A percentile compares a stretch with the other conserved stretches of the same genome.
phyloP scores from a whole-genome alignment of 2,329 filamentous ascomycete species.

The Bipolaris zeicola region DNA sequence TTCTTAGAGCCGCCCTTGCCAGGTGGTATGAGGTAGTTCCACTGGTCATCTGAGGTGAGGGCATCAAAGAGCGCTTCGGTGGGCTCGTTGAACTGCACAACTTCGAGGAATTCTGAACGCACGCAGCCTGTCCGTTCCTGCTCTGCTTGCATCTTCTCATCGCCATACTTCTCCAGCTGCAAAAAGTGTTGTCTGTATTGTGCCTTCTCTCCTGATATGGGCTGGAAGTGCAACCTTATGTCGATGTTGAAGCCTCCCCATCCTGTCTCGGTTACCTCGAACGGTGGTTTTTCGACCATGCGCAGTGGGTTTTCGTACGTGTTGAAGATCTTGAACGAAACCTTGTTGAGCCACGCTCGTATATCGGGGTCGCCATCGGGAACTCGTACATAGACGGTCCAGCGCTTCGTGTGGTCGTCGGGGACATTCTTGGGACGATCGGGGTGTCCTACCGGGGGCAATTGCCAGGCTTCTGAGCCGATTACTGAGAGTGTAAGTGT shows the following conservation, averaged over 20 bases:
- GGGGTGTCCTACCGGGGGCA: slow-evolving; percentile 74
- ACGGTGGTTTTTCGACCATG: slow-evolving; percentile 74
- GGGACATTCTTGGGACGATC: slow-evolving; percentile 70
- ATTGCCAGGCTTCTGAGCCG: slow-evolving; percentile 56
- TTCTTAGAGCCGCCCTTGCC: slow-evolving; percentile 52
- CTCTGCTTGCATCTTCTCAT: slow-evolving; percentile 68
- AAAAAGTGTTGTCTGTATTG: slow-evolving; percentile 95
- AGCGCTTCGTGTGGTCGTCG: slow-evolving; percentile 93
- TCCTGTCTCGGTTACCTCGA: slow-evolving; percentile 87
- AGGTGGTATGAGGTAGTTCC: slow-evolving; percentile 51
- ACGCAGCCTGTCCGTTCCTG: slow-evolving; percentile 62
- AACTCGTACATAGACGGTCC: slow-evolving; percentile 92
- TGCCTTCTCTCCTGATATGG: slow-evolving; percentile 87
- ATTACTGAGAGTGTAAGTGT: slow-evolving; percentile 50
- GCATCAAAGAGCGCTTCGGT: slow-evolving; percentile 90
- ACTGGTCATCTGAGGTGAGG: slow-evolving; percentile 74
- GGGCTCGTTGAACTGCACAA: slow-evolving; percentile 96
- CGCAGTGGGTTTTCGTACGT: slow-evolving; percentile 91
- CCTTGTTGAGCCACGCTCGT: slow-evolving; percentile 93
- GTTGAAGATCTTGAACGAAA: slow-evolving; percentile 98
- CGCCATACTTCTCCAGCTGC: slow-evolving; percentile 86
- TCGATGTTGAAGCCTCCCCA: slow-evolving; percentile 99
- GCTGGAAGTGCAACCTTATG: slow-evolving; percentile 90
- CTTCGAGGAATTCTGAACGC: slow-evolving; percentile 83
- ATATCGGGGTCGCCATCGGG: slow-evolving; percentile 84